These are phyloP conservation scores for Tricholoma terreum DNA, from an alignment of 768 basidiomycete species.

Conservation along the genomic window DNA sequence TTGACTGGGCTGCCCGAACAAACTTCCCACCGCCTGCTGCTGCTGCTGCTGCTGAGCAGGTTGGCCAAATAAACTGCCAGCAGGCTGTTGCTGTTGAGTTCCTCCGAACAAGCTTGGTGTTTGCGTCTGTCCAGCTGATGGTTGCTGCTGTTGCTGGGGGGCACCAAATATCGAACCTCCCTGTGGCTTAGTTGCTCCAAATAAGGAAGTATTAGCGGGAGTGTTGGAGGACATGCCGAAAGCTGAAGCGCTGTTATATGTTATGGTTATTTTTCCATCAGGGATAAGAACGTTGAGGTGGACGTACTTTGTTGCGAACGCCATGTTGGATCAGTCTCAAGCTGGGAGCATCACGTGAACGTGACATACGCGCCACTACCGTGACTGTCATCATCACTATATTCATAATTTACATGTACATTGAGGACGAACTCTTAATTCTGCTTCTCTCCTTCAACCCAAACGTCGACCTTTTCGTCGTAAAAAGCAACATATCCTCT, in stretches of 20 bases:
- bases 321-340: background rate
- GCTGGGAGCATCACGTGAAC: conserved; percentile 6
- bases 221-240: background rate
- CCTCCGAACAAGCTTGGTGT: conserved; percentile 22
- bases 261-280: background rate
- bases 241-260: background rate
- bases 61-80: conserved; percentile 30
- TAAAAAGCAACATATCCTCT: conserved; percentile 56
- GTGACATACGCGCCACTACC: background rate
- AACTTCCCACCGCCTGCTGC: conserved; percentile 12
- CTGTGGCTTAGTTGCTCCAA: conserved; percentile 30
- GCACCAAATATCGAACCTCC: conserved; percentile 36
- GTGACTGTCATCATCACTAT: too few relatives aligned
- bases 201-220: conserved; percentile 19
- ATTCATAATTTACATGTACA: too few relatives aligned
- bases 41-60: conserved; percentile 20
- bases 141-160: conserved; percentile 27
- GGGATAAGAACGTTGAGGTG: background rate
- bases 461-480: conserved; percentile 67
- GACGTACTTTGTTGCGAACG: background rate
- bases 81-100: conserved; percentile 19
- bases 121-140: conserved; percentile 26
- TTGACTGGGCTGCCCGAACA: conserved; percentile 21
- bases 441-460: conserved; percentile 57
- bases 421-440: conserved; percentile 24